phyloP scores from a whole-genome alignment of 768 basidiomycete genomes.

The Lactifluus pinguis region DNA sequence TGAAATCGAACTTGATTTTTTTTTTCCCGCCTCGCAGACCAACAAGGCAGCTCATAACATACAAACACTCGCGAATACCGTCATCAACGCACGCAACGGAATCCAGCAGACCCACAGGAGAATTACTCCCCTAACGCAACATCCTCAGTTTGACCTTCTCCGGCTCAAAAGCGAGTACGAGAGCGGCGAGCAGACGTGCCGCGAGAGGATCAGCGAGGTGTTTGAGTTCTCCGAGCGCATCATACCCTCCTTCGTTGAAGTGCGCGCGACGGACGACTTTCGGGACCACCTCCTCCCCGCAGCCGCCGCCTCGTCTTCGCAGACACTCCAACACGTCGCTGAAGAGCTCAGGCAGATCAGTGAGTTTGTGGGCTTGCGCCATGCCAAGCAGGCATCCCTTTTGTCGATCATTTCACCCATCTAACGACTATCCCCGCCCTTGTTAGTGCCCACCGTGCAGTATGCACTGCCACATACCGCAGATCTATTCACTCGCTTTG shows the following conservation, averaged over 20 bases:
- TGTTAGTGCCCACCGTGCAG: neutral
- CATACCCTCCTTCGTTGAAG: conserved; percentile 3
- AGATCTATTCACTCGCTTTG: neutral
- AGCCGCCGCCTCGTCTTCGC: neutral
- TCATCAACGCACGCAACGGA: neutral
- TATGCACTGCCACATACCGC: neutral
- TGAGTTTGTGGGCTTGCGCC: neutral
- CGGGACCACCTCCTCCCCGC: conserved; percentile 4
- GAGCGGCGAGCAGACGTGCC: neutral
- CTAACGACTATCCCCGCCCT: neutral
- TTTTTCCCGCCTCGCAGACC: neutral
- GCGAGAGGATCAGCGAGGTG: neutral
- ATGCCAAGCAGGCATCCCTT: no score
- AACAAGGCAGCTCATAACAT: conserved; percentile 8
- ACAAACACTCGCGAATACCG: neutral
- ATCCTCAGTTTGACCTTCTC: neutral
- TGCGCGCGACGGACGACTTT: conserved; percentile 3
- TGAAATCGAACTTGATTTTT: neutral
- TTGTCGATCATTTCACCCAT: neutral
- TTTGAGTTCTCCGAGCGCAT: conserved; percentile 4
- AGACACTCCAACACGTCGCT: neutral
- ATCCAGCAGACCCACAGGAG: neutral
- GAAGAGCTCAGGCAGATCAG: neutral
- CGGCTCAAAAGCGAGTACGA: conserved; percentile 9
- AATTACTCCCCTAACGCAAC: neutral